Percentiles rank a stretch among this genome's conserved stretches.
Conservation (phyloP, 768 basidiomycete genomes). For the Dendrothele bispora region DNA sequence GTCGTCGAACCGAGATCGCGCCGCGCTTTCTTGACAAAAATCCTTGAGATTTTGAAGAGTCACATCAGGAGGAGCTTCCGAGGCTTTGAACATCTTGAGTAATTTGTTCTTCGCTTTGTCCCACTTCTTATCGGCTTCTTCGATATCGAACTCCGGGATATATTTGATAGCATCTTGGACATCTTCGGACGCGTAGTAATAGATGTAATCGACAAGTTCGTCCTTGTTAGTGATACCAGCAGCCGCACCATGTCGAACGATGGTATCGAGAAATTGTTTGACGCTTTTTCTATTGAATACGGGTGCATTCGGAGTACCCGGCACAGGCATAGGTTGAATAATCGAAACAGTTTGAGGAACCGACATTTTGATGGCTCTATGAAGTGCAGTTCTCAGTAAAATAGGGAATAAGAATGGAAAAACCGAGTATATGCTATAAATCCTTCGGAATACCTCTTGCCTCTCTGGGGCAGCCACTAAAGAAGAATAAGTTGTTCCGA, state of each 20-base stretch:
- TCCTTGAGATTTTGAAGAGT: not conserved
- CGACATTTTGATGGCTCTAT: not conserved
- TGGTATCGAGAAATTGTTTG: not conserved
- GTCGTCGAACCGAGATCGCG: slow-evolving; percentile 1
- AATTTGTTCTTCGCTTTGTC: not conserved
- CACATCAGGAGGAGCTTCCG: not conserved
- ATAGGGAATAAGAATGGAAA: no score
- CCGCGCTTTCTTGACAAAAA: slow-evolving; percentile 2
- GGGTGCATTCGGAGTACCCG: not conserved
- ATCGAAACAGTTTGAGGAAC: not conserved
- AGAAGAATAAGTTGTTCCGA: no score
- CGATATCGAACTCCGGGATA: not conserved
- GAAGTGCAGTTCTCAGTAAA: no score
- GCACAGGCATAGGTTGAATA: not conserved
- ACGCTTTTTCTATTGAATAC: not conserved
- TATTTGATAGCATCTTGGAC: not conserved
- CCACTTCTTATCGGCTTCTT: not conserved
- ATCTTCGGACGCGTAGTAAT: not conserved
- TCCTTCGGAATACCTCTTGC: no score
- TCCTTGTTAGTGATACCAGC: not conserved
- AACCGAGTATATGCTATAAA: no score
- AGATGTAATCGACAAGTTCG: not conserved
- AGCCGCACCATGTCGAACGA: not conserved
- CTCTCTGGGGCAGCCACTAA: no score
- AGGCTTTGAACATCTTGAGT: not conserved